Evolutionary conservation across 371 early-diverging fungal genomes (phyloP).

Genomic region (Apophysomyces trapeziformis): DNA sequence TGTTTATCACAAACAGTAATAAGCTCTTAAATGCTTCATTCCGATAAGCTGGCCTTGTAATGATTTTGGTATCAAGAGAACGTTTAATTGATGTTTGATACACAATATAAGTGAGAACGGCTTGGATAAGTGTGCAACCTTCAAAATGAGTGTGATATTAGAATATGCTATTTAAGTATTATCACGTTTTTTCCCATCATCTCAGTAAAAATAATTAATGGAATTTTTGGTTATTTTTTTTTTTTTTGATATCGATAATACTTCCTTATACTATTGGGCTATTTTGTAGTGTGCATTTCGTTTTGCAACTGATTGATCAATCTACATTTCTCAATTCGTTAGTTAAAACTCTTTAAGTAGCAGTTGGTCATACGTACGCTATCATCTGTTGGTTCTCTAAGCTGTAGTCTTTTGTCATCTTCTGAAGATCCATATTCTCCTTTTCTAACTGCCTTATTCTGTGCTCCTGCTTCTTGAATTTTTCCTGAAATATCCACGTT

Average conservation of each 20-base stretch:
- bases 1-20: no score
- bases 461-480: conserved; percentile 37
- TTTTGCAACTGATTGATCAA: conserved; percentile 47
- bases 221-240: background rate
- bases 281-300: conserved; percentile 23
- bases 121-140: no score
- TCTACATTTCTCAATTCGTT: conserved; percentile 19
- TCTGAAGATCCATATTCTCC: conserved; percentile 37
- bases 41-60: no score
- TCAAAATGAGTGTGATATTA: no score
- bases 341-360: conserved; percentile 8
- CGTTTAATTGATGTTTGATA: no score
- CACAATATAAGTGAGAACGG: no score
- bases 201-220: no score
- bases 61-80: no score
- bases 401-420: conserved; percentile 29
- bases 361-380: conserved; percentile 35
- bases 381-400: conserved; percentile 53
- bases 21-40: no score
- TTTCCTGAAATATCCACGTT: conserved; percentile 24
- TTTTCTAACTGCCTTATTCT: conserved; percentile 34
- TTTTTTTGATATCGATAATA: background rate
- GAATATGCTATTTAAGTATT: background rate
- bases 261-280: background rate
- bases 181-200: no score